Evolutionary conservation across 139 green algal genomes (phyloP), one percentile per base, ranked within the genome.

Genomic region (Medakamo hakoo): DNA sequence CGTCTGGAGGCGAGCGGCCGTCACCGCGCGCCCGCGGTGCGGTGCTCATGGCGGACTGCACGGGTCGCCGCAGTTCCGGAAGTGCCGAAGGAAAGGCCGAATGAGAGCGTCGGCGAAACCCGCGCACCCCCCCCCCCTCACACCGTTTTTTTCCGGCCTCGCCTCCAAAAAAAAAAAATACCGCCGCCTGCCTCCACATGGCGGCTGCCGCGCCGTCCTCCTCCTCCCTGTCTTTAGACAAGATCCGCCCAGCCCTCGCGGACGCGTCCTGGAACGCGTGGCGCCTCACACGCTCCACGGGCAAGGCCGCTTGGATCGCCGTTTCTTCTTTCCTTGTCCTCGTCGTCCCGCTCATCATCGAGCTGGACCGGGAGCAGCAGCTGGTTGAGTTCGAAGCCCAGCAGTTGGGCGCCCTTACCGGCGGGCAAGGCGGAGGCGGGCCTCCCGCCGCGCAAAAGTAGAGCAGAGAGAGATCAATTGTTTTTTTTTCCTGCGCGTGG

Each of bases 361-460:
- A 97, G 71, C 91, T 97, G 88, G 91, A 97, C 63, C 68, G 88
- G 4, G 91, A 97, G 75, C 73, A 85, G 66, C 89, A 96, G 76
- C 30, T 73, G 22, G 60, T 79, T 2, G 78, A 86, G 66, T 86
- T 86, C 26, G 79, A 86, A 63, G 76, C 24, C 48, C 75, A 82
- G 61, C 75, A 83, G 59, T 60, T 88, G 25, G 77, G 71, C 20
- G 82, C 85, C 20, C 62, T 89, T 29, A 84, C 80, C n/a, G 75
- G 62, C 40, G 31, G 9, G 18, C 40, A 65, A 73, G 63, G 64
- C 48, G 63, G 59, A 3, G 22, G 27, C 25, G 32, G 32, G 26
- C 30, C 25, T 55, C 9, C 19, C 25, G 25, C 21, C n/a, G 23
- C 28, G 9, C 52, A 30, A n/a, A 2, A 21, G 3, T 3, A 20